These are phyloP conservation scores for Lachnellula subtilissima DNA, from an alignment of 2,329 filamentous ascomycete species.

Conservation along the genomic window DNA sequence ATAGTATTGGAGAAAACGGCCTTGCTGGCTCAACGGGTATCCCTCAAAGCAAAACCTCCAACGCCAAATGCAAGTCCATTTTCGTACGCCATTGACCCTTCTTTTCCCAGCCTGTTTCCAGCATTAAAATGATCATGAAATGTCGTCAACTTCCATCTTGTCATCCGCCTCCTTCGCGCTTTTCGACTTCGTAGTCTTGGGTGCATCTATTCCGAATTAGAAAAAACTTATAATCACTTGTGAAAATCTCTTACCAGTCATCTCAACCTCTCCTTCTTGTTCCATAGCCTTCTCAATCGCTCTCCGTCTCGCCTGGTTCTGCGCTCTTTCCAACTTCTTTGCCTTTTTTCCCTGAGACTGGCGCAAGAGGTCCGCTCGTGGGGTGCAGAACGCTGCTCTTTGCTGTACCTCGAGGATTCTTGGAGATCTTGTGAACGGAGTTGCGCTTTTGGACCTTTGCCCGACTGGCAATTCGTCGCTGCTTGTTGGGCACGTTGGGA, in stretches of 20 bases:
- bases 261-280: conserved; percentile 29
- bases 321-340: conserved; percentile 30
- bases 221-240: background rate
- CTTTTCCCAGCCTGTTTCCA: background rate
- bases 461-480: conserved; percentile 26
- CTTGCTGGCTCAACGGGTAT: background rate
- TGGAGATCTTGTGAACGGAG: conserved; percentile 24
- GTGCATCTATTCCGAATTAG: conserved; percentile 22
- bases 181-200: conserved; percentile 22
- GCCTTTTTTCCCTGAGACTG: conserved; percentile 33
- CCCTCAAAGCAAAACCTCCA: conserved; percentile 3
- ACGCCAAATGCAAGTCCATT: background rate
- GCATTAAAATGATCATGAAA: conserved; percentile 9
- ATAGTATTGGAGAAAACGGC: background rate
- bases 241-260: conserved; percentile 27
- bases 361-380: conserved; percentile 30
- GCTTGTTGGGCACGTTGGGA: conserved; percentile 33
- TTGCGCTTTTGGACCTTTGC: conserved; percentile 30
- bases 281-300: conserved; percentile 31
- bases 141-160: conserved; percentile 22
- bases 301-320: conserved; percentile 29
- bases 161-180: conserved; percentile 11
- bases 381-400: conserved; percentile 28
- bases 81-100: background rate
- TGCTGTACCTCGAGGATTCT: conserved; percentile 30